phyloP scores from a whole-genome alignment of 768 basidiomycete species.

The Lactarius quietus region DNA sequence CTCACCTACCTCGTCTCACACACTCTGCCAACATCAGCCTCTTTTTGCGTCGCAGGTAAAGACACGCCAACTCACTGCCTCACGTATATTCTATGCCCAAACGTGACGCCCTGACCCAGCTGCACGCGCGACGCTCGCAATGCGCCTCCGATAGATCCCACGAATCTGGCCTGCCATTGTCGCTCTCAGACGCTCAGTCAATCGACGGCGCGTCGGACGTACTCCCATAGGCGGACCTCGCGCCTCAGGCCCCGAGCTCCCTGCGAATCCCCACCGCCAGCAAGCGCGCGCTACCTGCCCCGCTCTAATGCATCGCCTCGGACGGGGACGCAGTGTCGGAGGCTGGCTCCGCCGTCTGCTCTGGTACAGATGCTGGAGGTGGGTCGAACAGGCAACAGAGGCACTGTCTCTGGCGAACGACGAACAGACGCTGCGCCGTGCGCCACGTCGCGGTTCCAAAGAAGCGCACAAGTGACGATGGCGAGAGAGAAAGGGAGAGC shows the following conservation, averaged over 20 bases:
- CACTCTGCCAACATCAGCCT: no score
- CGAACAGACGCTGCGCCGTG: slow-evolving; percentile 28
- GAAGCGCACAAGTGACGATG: no score
- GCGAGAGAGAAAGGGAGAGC: no score
- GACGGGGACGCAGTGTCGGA: slow-evolving; percentile 33
- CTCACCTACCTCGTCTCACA: not conserved
- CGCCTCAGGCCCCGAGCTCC: slow-evolving; percentile 31
- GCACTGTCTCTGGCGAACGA: slow-evolving; percentile 37
- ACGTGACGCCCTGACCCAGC: slow-evolving; percentile 56
- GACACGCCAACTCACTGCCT: slow-evolving; percentile 53
- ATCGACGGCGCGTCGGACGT: slow-evolving; percentile 27
- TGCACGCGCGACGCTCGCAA: slow-evolving; percentile 48
- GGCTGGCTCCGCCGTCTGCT: slow-evolving; percentile 4
- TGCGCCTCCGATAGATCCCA: slow-evolving; percentile 68
- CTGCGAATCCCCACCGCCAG: not conserved
- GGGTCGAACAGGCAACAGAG: slow-evolving; percentile 23
- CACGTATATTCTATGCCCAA: slow-evolving; percentile 79
- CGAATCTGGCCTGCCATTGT: slow-evolving; percentile 45
- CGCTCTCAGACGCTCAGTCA: slow-evolving; percentile 30
- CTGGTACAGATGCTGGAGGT: not conserved
- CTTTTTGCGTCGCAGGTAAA: slow-evolving; percentile 44
- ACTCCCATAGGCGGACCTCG: slow-evolving; percentile 26
- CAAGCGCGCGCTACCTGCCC: not conserved
- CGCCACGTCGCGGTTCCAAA: slow-evolving; percentile 27
- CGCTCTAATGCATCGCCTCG: slow-evolving; percentile 32